Percentiles rank a stretch among this genome's conserved stretches.
Conservation (phyloP, 441 rosid species). For the California macrophylla region DNA sequence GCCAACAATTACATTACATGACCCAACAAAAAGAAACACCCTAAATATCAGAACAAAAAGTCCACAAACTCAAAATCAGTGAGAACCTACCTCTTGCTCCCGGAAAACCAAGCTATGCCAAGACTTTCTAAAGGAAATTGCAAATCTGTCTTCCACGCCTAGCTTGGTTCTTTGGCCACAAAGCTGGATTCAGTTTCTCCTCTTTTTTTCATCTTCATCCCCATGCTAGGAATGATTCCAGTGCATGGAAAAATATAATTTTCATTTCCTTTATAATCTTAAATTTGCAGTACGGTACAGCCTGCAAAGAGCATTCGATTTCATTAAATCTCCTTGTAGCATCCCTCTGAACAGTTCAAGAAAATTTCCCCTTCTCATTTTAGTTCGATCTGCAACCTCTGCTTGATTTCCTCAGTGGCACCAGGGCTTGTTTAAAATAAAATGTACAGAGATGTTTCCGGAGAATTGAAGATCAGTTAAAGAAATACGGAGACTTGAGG, state of each 20-base stretch:
- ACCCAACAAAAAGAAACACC: neutral
- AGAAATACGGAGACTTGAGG: constrained; percentile 69
- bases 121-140: neutral
- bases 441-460: constrained; percentile 5
- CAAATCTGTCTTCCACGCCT: neutral
- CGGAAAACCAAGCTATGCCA: neutral
- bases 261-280: neutral
- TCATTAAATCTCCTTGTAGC: neutral
- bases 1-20: neutral
- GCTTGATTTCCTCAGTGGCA: neutral
- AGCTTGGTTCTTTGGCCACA: neutral
- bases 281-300: neutral
- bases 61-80: neutral
- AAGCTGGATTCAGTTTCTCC: neutral
- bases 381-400: neutral
- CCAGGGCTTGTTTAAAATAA: neutral
- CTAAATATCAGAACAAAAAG: neutral
- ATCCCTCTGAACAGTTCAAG: neutral
- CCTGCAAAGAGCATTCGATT: neutral
- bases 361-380: neutral
- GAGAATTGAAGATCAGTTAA: constrained; percentile 44
- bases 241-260: neutral
- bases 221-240: neutral
- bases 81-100: neutral
- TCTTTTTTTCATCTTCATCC: neutral